Conservation (phyloP, 163 green algal genomes). For the Scenedesmus sp. region DNA sequence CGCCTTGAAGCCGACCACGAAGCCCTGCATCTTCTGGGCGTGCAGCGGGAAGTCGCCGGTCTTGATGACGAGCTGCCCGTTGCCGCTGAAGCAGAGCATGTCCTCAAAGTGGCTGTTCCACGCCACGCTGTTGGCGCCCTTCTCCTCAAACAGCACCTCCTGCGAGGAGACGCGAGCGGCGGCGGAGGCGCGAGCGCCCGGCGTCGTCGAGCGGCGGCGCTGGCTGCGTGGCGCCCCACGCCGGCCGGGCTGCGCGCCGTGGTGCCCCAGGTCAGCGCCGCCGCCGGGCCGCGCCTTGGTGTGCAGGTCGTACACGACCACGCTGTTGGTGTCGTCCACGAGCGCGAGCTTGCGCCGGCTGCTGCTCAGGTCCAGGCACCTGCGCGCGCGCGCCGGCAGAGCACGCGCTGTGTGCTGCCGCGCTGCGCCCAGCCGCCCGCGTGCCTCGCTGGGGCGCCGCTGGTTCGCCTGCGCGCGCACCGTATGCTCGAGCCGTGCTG, state of each 20-base stretch:
- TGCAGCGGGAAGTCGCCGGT: slow-evolving; percentile 79
- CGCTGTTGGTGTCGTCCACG: slow-evolving; percentile 72
- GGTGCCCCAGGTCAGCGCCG: no score
- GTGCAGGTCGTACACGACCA: slow-evolving; percentile 79
- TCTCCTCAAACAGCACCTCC: slow-evolving; percentile 53
- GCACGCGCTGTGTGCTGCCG: not conserved
- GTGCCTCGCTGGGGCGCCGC: no score
- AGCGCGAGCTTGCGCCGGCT: slow-evolving; percentile 78
- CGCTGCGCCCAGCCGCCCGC: no score
- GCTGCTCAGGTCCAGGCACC: slow-evolving; percentile 78
- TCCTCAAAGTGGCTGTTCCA: slow-evolving; percentile 87
- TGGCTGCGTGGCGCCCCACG: no score
- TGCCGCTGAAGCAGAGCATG: slow-evolving; percentile 84
- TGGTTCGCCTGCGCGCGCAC: slow-evolving; percentile 13
- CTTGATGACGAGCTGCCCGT: slow-evolving; percentile 79
- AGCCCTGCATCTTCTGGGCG: slow-evolving; percentile 83
- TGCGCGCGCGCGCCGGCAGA: not conserved
- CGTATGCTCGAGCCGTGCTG: slow-evolving; percentile 22
- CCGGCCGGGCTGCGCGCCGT: no score
- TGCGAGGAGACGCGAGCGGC: not conserved
- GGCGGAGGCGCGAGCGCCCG: no score
- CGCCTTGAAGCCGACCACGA: slow-evolving; percentile 84
- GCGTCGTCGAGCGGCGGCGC: no score
- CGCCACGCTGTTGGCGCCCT: slow-evolving; percentile 74
- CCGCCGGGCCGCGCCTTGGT: no score